Percentiles rank a stretch among this genome's conserved stretches.
Conservation (phyloP, 768 basidiomycete genomes). For the Cyclocybe aegerita region DNA sequence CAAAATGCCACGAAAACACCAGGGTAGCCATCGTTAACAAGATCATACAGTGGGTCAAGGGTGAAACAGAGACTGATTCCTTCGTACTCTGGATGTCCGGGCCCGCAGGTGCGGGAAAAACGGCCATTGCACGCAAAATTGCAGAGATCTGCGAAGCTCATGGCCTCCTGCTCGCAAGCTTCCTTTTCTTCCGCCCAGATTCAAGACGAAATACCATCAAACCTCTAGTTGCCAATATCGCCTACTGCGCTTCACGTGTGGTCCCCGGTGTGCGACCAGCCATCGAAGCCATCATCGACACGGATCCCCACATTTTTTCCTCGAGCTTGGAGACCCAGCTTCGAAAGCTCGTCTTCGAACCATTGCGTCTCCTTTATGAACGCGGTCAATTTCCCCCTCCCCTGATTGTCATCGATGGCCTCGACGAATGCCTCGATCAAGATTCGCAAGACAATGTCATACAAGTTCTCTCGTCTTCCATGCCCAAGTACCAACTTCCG, state of each 20-base stretch:
- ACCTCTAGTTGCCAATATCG: constrained; percentile 11
- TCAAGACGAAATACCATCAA: constrained; percentile 1
- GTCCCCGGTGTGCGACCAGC: constrained; percentile 3
- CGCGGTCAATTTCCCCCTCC: not conserved
- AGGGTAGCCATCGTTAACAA: constrained; percentile 7
- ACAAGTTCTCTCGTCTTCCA: not conserved
- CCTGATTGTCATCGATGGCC: constrained; percentile 14
- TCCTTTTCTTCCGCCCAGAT: constrained; percentile 14
- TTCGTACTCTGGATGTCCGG: constrained; percentile 16
- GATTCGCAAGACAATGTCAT: constrained; percentile 1
- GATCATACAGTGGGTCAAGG: constrained; percentile 10
- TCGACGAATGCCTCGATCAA: constrained; percentile 12
- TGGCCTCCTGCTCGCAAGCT: constrained; percentile 1
- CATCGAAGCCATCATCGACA: constrained; percentile 5
- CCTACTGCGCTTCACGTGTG: constrained; percentile 4
- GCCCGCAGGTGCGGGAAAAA: constrained; percentile 17
- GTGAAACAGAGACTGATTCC: not conserved
- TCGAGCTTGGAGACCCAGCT: constrained; percentile 8
- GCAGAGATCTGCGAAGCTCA: constrained; percentile 5
- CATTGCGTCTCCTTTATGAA: not conserved
- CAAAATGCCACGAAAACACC: constrained; percentile 13
- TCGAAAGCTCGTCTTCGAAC: constrained; percentile 7
- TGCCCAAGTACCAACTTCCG: not conserved
- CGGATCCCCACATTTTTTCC: constrained; percentile 7
- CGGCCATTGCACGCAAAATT: constrained; percentile 11